Conservation (phyloP, 257 asterid genomes). For the Nemophila menziesii region DNA sequence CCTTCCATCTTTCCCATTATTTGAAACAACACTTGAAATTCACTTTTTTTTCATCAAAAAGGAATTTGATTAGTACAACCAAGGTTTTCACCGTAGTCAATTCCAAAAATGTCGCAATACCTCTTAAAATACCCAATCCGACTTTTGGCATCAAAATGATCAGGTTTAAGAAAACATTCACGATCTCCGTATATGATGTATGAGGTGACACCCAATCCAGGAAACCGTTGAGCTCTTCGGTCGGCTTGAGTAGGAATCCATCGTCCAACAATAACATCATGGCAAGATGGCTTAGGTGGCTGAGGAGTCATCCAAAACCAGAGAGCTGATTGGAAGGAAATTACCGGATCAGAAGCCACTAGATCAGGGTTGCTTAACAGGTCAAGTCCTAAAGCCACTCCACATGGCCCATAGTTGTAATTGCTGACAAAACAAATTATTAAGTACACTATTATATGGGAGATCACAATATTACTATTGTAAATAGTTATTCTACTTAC, state of each 20-base stretch:
- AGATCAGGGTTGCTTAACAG: conserved; percentile 19
- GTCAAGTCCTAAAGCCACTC: conserved; percentile 16
- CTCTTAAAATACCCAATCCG: conserved; percentile 16
- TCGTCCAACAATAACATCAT: conserved; percentile 15
- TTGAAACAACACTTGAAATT: too few relatives aligned
- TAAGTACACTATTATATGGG: too few relatives aligned
- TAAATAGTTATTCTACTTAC: conserved; percentile 2
- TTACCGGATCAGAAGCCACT: conserved; percentile 16
- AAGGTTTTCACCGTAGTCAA: conserved; percentile 15
- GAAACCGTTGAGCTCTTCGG: conserved; percentile 9
- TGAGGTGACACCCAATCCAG: conserved; percentile 18
- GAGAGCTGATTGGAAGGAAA: conserved; percentile 22
- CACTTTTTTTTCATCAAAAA: too few relatives aligned
- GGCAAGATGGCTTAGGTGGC: conserved; percentile 19
- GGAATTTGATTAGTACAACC: conserved; percentile 20
- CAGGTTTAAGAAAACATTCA: conserved; percentile 15
- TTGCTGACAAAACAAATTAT: too few relatives aligned
- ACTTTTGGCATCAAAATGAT: conserved; percentile 7
- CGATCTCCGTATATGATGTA: conserved; percentile 26
- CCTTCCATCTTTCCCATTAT: too few relatives aligned
- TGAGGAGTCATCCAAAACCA: conserved; percentile 35
- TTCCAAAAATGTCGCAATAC: conserved; percentile 15
- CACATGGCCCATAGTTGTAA: conserved; percentile 20
- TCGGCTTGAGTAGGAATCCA: conserved; percentile 23
- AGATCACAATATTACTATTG: background rate